These are phyloP conservation scores for Sinapis alba DNA, from an alignment of 441 rosid species.

Conservation along the genomic window DNA sequence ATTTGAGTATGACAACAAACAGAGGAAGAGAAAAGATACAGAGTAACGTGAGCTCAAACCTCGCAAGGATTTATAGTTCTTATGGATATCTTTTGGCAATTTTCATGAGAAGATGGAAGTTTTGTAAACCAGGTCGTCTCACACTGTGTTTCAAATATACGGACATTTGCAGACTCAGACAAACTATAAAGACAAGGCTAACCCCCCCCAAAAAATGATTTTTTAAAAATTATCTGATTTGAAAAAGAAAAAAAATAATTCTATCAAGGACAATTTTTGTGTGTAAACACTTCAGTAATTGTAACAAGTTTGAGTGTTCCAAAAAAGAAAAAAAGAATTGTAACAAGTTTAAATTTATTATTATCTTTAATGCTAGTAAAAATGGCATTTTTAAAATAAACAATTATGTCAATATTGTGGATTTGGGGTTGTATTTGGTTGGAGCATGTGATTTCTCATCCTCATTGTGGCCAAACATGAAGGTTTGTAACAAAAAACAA, in stretches of 20 bases:
- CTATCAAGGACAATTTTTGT: background rate
- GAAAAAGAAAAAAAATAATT: background rate
- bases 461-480: slow-evolving; percentile 27
- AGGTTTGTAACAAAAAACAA: slow-evolving; percentile 14
- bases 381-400: background rate
- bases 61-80: background rate
- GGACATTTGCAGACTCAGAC: slow-evolving; percentile 32
- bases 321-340: background rate
- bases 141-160: slow-evolving; percentile 35
- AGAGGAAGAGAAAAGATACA: background rate
- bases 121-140: background rate
- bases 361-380: background rate
- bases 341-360: background rate
- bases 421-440: slow-evolving; percentile 21
- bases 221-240: background rate
- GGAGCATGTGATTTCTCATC: slow-evolving; percentile 34
- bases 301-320: background rate
- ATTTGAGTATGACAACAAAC: background rate
- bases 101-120: background rate
- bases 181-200: background rate
- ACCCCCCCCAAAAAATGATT: background rate
- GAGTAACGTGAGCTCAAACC: slow-evolving; percentile 16
- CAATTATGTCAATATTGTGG: background rate
- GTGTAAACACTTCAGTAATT: background rate
- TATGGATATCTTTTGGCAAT: background rate